phyloP scores from a whole-genome alignment of 140 eudicot genomes.

The Oenanthe javanica region DNA sequence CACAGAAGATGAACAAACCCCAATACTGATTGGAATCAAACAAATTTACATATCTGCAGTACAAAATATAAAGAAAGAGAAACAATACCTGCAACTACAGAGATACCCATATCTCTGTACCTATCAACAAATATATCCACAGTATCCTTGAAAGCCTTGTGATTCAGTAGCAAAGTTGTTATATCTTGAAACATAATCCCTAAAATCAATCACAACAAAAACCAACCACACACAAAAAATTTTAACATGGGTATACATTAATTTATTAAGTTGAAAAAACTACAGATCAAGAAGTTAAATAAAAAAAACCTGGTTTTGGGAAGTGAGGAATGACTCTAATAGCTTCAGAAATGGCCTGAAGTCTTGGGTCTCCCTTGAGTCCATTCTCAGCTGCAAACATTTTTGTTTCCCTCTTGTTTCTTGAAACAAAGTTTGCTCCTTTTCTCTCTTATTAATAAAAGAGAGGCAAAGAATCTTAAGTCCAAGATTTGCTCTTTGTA shows the following conservation, averaged over 20 bases:
- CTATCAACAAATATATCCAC: constrained; percentile 89
- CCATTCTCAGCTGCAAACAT: constrained; percentile 98
- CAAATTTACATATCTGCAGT: neutral
- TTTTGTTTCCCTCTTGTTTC: constrained; percentile 1
- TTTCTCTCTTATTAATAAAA: neutral
- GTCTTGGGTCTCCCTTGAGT: constrained; percentile 83
- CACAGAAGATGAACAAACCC: neutral
- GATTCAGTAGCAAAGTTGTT: constrained; percentile 76
- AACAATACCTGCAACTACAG: constrained; percentile 77
- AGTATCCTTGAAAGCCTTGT: constrained; percentile 70
- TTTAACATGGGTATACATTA: neutral
- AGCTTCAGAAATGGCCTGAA: constrained; percentile 79
- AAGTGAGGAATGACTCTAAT: constrained; percentile 86
- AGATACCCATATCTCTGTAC: constrained; percentile 69
- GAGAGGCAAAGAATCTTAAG: neutral
- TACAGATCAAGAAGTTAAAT: neutral
- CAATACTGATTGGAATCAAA: neutral
- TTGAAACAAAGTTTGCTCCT: neutral
- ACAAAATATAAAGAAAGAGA: neutral
- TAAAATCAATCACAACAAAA: constrained; percentile 7
- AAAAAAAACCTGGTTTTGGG: constrained; percentile 62
- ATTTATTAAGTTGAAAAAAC: neutral
- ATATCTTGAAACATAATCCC: constrained; percentile 98
- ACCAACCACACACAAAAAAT: neutral
- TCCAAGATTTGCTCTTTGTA: constrained; percentile 1